phyloP scores from a whole-genome alignment of 225 moss, liverwort and hornwort genomes.

The Antitrichia curtipendula region DNA sequence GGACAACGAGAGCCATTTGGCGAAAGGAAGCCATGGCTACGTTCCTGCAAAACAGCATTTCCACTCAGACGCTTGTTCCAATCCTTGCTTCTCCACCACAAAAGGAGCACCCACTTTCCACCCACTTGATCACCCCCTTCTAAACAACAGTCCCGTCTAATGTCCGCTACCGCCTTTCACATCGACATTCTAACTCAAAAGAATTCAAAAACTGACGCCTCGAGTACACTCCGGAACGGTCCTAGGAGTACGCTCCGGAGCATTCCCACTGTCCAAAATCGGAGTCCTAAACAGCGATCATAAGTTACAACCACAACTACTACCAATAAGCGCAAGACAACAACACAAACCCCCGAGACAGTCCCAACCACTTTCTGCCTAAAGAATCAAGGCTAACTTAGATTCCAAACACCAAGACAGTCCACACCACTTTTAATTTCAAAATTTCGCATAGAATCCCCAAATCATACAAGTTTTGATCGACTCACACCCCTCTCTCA shows the following conservation, averaged over 20 bases:
- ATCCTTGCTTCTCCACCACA: neutral
- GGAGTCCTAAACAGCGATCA: neutral
- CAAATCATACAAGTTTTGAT: neutral
- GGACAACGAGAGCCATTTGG: neutral
- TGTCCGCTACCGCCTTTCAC: neutral
- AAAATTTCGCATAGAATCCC: neutral
- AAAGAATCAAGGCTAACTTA: neutral
- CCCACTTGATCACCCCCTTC: neutral
- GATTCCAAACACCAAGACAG: neutral
- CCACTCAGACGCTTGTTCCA: neutral
- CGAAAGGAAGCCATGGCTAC: constrained; percentile 6
- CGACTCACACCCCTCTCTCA: neutral
- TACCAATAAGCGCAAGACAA: neutral
- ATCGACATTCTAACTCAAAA: neutral
- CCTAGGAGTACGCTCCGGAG: neutral
- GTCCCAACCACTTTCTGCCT: neutral
- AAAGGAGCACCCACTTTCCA: neutral
- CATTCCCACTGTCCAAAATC: neutral
- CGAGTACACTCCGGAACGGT: neutral
- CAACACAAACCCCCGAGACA: neutral
- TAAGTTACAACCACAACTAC: neutral
- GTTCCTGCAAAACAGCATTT: neutral
- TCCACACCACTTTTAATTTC: neutral
- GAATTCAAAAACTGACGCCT: neutral
- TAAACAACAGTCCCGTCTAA: neutral